Conservation (phyloP, 768 basidiomycete genomes). For the Russula compacta region DNA sequence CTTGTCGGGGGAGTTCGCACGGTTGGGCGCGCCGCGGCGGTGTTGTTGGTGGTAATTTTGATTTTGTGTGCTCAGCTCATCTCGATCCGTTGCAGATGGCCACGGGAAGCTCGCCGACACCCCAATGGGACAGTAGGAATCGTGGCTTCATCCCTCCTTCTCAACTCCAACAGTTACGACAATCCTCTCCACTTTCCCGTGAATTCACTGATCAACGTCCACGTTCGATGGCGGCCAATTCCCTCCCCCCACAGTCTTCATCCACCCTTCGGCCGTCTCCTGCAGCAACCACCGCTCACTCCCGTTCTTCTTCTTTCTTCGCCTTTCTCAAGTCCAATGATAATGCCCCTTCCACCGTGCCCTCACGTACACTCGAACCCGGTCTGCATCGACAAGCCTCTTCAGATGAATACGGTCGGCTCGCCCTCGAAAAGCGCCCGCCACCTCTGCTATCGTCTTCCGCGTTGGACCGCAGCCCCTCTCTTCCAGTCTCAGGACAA, state of each 20-base stretch:
- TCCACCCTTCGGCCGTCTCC: slow-evolving; percentile 9
- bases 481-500: slow-evolving; percentile 7
- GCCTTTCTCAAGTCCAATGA: slow-evolving; percentile 41
- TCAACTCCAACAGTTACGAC: slow-evolving; percentile 27
- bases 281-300: slow-evolving; percentile 30
- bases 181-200: slow-evolving; percentile 24
- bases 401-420: slow-evolving; percentile 12
- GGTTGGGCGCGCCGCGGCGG: not conserved
- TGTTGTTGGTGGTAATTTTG: not conserved
- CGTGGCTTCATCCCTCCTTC: slow-evolving; percentile 31
- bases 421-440: not conserved
- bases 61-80: not conserved
- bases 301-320: slow-evolving; percentile 58
- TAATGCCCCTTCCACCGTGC: slow-evolving; percentile 17
- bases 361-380: slow-evolving; percentile 8
- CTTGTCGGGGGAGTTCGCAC: not conserved
- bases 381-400: not conserved
- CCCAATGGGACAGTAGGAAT: slow-evolving; percentile 32
- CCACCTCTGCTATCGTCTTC: not conserved
- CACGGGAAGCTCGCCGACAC: slow-evolving; percentile 21
- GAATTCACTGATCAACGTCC: slow-evolving; percentile 19
- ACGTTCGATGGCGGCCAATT: slow-evolving; percentile 2
- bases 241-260: not conserved
- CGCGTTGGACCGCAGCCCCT: not conserved
- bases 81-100: slow-evolving; percentile 1